Evolutionary conservation across 805 yeast genomes (phyloP), one percentile per base, ranked within the genome.

Genomic region (Pichia nanzhaoensis): DNA sequence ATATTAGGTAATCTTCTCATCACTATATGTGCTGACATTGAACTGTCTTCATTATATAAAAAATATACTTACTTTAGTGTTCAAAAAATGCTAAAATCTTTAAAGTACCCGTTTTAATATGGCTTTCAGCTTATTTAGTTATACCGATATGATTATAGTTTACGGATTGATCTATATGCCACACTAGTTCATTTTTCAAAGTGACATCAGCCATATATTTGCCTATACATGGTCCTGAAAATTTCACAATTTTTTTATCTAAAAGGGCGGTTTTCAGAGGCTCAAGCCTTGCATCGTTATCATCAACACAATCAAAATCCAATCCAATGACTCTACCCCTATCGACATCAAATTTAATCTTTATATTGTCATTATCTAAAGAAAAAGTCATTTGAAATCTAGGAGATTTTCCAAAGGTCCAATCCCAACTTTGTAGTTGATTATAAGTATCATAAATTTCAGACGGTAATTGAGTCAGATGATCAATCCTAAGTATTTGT

Each of bases 331-430:
- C 41, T 1, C 42, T 21, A 0, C 85, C 84, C 47, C 75, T 78
- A 5, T 73, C 80, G 3, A 88, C 80, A 74, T 16, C 40, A 44
- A 52, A 69, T 50, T 12, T 66, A 60, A 47, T 58, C 50, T 34
- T 42, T 8, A 52, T 19, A 4, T 63, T 59, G 0, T 60, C 60
- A 35, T 67, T 62, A 2, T 55, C 56, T 17, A 84, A 58, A 1
- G 56, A 55, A 47, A 85, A 77, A 24, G 70, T 66, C 47, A 84
- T 78, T 34, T 73, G 68, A 59, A 91, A 93, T 47, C 68, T 71
- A 0, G 97, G 96, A 0, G 96, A 83, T 18, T 72, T 68, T 1
- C 88, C 90, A 60, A 66, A 88, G 32, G 67, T 75, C 95, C 96
- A 90, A 1, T 75, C 67, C 84, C 93, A 83, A 18, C 70, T 61